Evolutionary conservation across 768 basidiomycete species (phyloP), one percentile per base, ranked within the genome.

Genomic region (Psilocybe sp.): DNA sequence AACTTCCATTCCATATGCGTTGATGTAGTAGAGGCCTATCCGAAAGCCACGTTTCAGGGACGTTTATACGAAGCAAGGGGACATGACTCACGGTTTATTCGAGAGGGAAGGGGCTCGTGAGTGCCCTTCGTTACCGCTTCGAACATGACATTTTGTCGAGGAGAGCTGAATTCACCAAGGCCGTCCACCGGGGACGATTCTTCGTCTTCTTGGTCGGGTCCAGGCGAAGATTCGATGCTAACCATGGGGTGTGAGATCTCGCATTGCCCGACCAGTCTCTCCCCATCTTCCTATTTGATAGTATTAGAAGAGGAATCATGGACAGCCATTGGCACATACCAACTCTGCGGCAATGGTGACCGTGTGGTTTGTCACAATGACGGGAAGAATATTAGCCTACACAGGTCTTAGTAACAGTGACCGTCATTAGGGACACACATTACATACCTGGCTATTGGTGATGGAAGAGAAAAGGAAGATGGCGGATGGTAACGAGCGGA

Each of bases 281-380:
- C 69, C 10, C 89, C 89, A 57, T 94, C 81, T 61, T 84, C 82
- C 88, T 90, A 52, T 42, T 19, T 18, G n/a, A 47, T 9, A 28
- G 13, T 37, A 7, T 40, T 40, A 55, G 46, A 41, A 32, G 43
- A 28, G 46, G 32, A 42, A 35, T 32, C 45, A 54, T 51, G 47
- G 42, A 33, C 14, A 36, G 50, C 15, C 44, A 18, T 33, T 23
- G 51, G 53, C 23, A 82, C 89, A 60, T n/a, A 75, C 75, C 51
- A 96, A 76, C 67, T 95, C 87, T 18, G 87, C 92, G 35, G 93
- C 91, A 54, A 98, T 93, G 12, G 94, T 97, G n/a, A 93, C 92
- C 0, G 89, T 93, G 64, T 92, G 91, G 66, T 92, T 95, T 11
- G 95, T 98, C 36, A 95, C 83, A 55, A 98, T 88, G 3, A 86